Percentiles rank a stretch among this genome's conserved stretches.
These are phyloP conservation scores for Cytospora piceicola DNA, from an alignment of 2,329 filamentous ascomycete species.

Conservation along the genomic window DNA sequence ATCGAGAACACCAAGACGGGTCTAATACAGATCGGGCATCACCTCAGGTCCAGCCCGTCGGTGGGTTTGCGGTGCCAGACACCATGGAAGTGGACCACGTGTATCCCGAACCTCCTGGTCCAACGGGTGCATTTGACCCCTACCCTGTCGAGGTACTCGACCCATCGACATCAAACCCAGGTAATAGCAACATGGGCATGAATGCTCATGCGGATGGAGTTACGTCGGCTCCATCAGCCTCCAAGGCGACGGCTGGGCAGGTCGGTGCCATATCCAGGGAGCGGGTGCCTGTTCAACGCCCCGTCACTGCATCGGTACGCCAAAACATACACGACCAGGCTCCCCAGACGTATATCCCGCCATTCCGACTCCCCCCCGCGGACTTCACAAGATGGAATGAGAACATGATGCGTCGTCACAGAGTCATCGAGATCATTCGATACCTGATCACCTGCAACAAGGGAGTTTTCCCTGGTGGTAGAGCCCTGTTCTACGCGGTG, in stretches of 20 bases:
- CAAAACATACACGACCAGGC: background rate
- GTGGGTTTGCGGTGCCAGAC: too few species aligned
- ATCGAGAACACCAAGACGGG: background rate
- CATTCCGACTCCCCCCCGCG: slow-evolving; percentile 31
- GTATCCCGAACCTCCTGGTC: background rate
- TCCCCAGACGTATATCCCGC: slow-evolving; percentile 1
- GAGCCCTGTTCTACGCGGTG: slow-evolving; percentile 53
- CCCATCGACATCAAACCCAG: background rate
- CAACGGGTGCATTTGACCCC: background rate
- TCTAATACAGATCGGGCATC: background rate
- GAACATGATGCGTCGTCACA: slow-evolving; percentile 35
- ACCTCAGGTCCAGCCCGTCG: background rate
- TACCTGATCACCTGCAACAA: slow-evolving; percentile 46
- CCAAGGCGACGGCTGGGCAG: background rate
- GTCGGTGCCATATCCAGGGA: background rate
- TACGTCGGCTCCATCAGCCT: background rate
- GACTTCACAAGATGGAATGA: slow-evolving; percentile 29
- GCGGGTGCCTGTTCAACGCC: background rate
- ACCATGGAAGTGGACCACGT: background rate
- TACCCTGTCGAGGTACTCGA: slow-evolving; percentile 26
- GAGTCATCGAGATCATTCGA: slow-evolving; percentile 46
- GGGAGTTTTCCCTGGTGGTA: slow-evolving; percentile 57
- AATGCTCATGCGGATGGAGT: background rate
- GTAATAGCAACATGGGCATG: background rate
- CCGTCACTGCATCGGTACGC: background rate